Conservation (phyloP, 805 yeast genomes). For the Huiozyma sinensis region DNA sequence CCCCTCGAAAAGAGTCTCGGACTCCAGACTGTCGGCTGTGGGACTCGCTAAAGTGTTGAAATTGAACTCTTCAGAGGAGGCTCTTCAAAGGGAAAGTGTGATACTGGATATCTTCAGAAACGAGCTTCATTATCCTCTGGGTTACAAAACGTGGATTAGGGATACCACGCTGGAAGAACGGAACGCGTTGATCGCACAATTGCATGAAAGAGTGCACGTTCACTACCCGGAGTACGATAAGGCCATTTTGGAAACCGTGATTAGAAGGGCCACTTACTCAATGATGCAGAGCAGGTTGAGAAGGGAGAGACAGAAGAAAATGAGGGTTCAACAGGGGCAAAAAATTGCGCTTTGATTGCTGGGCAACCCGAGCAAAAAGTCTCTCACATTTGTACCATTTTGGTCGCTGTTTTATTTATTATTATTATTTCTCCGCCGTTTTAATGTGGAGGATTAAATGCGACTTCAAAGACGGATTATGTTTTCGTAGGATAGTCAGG, state of each 20-base stretch:
- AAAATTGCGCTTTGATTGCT: not conserved
- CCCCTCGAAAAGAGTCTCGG: constrained; percentile 25
- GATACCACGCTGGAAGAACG: constrained; percentile 55
- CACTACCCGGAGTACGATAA: constrained; percentile 43
- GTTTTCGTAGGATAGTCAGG: too few species aligned
- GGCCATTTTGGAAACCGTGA: constrained; percentile 47
- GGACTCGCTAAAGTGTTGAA: constrained; percentile 45
- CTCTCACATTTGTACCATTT: too few species aligned
- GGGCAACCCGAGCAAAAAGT: too few species aligned
- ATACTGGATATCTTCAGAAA: constrained; percentile 43
- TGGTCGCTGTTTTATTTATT: not conserved
- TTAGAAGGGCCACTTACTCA: constrained; percentile 72
- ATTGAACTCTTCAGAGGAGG: constrained; percentile 40
- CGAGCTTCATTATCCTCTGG: constrained; percentile 60
- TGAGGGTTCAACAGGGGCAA: not conserved
- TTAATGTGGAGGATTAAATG: too few species aligned
- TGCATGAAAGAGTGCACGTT: constrained; percentile 37
- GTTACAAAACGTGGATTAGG: constrained; percentile 75
- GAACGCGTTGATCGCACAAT: constrained; percentile 36
- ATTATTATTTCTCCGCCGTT: too few species aligned
- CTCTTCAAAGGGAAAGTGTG: constrained; percentile 43
- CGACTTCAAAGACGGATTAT: too few species aligned
- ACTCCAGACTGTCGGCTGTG: constrained; percentile 47
- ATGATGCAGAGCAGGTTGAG: constrained; percentile 71
- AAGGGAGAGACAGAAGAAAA: constrained; percentile 41